A percentile compares a stretch with the other conserved stretches of the same genome.
These are phyloP conservation scores for Gastrolobium villosum DNA, from an alignment of 306 rosid genomes.

Conservation along the genomic window DNA sequence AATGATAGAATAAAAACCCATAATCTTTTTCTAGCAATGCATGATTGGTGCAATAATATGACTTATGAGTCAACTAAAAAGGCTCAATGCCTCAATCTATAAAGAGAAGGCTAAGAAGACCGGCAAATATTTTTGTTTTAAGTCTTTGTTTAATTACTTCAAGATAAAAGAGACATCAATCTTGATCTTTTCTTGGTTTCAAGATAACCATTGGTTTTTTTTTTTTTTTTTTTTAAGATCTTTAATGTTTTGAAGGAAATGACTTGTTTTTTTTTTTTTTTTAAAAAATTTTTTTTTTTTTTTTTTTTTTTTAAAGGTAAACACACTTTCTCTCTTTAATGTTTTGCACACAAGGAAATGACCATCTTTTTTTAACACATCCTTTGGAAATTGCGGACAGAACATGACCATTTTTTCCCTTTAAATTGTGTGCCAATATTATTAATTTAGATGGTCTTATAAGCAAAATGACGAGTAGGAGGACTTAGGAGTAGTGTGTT, in stretches of 20 bases:
- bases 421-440: background rate
- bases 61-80: background rate
- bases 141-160: slow-evolving; percentile 40
- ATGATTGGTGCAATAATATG: slow-evolving; percentile 26
- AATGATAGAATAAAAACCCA: no score
- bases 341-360: no score
- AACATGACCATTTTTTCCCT: background rate
- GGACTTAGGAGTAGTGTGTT: background rate
- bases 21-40: background rate
- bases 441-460: background rate
- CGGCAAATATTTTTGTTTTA: background rate
- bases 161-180: slow-evolving; percentile 28
- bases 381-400: no score
- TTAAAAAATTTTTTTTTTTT: no score
- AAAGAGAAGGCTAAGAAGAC: background rate
- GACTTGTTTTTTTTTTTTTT: background rate
- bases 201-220: background rate
- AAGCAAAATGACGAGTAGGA: background rate
- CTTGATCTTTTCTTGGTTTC: slow-evolving; percentile 7
- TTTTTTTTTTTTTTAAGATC: slow-evolving; percentile 18
- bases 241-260: slow-evolving; percentile 16
- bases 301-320: no score
- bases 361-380: no score
- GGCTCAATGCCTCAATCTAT: slow-evolving; percentile 3
- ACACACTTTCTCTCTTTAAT: no score